These are phyloP conservation scores for Fusarium vanettenii DNA, from an alignment of 2,329 filamentous ascomycete species.

Conservation along the genomic window DNA sequence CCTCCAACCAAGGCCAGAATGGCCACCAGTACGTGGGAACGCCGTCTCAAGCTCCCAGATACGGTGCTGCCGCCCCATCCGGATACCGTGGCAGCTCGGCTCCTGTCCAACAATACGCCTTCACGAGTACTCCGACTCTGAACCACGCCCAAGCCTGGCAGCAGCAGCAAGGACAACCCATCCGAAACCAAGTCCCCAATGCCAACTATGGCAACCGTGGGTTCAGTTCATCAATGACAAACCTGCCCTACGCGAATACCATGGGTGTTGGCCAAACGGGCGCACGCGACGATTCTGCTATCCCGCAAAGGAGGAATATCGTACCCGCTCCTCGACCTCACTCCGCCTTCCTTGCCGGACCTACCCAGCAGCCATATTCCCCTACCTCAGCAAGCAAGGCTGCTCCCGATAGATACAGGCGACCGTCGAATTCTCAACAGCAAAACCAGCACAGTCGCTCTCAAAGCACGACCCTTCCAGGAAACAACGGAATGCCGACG, in stretches of 20 bases:
- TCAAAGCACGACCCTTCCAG: conserved; percentile 49
- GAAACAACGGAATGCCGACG: conserved; percentile 40
- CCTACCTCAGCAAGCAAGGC: conserved; percentile 58
- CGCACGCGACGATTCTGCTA: conserved; percentile 64
- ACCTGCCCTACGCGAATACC: conserved; percentile 52
- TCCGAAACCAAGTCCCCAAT: conserved; percentile 36
- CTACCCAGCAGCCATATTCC: conserved; percentile 62
- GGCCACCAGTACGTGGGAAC: conserved; percentile 62
- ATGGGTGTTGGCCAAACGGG: conserved; percentile 53
- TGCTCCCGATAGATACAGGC: conserved; percentile 81
- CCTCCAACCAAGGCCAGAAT: conserved; percentile 61
- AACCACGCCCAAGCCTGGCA: conserved; percentile 66
- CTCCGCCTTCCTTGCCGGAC: conserved; percentile 53
- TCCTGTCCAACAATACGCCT: conserved; percentile 81
- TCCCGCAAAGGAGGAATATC: conserved; percentile 57
- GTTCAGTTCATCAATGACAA: conserved; percentile 54
- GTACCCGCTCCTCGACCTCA: conserved; percentile 55
- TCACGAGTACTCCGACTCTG: conserved; percentile 76
- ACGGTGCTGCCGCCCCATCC: conserved; percentile 51
- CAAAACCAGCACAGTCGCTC: conserved; percentile 52
- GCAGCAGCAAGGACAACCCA: conserved; percentile 45
- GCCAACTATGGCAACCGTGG: conserved; percentile 47
- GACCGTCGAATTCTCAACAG: conserved; percentile 54
- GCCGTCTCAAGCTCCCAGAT: conserved; percentile 47
- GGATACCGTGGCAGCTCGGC: conserved; percentile 67